Percentiles rank a stretch among this genome's conserved stretches.
Conservation (phyloP, 2,329 filamentous ascomycete species). For the Colletotrichum godetiae region DNA sequence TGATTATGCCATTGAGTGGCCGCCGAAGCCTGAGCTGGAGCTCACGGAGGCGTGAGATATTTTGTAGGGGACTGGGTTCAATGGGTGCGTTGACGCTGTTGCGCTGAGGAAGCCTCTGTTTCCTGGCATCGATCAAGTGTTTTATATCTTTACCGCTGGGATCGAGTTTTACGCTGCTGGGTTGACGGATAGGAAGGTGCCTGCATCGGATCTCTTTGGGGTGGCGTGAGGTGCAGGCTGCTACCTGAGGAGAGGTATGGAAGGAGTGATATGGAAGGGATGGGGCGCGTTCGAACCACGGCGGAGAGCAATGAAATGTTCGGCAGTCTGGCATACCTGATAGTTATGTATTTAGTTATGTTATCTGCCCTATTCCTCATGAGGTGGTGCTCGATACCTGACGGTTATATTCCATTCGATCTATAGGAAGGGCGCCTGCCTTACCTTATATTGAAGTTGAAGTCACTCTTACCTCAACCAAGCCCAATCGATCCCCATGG, state of each 20-base stretch:
- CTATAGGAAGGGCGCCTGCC: too few relatives aligned
- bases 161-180: not conserved
- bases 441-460: too few relatives aligned
- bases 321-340: too few relatives aligned
- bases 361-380: too few relatives aligned
- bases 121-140: not conserved
- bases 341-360: too few relatives aligned
- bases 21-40: not conserved
- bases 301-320: too few relatives aligned
- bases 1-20: not conserved
- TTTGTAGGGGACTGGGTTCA: not conserved
- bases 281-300: too few relatives aligned
- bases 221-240: not conserved
- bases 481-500: too few relatives aligned
- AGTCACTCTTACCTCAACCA: too few relatives aligned
- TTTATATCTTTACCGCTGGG: not conserved
- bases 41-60: not conserved
- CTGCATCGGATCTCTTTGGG: not conserved
- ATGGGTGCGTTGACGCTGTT: not conserved
- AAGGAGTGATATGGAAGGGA: not conserved
- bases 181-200: not conserved
- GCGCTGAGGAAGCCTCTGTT: not conserved
- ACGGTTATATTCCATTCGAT: too few relatives aligned
- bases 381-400: too few relatives aligned
- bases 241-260: not conserved